Conservation (phyloP, 2,329 filamentous ascomycete species). For the Diaporthe longicolla region DNA sequence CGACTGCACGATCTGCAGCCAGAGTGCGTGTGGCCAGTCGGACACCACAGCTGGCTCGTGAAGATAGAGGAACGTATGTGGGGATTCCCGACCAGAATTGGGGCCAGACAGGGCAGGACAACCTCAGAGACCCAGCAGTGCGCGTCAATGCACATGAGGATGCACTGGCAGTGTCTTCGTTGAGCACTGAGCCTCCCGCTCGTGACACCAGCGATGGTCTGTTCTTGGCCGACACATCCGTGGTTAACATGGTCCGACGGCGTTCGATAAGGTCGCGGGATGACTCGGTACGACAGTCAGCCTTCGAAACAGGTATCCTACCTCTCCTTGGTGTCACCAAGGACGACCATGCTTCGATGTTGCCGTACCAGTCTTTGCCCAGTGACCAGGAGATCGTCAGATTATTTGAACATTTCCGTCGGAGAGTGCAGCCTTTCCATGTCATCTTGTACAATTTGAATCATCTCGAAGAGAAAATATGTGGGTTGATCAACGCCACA, state of each 20-base stretch:
- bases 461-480: slow-evolving; percentile 11
- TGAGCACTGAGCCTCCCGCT: neutral
- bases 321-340: slow-evolving; percentile 20
- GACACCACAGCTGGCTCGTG: neutral
- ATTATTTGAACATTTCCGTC: slow-evolving; percentile 8
- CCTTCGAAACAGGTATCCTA: slow-evolving; percentile 18
- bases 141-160: neutral
- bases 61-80: neutral
- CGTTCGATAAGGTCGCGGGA: neutral
- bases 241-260: neutral
- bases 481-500: slow-evolving; percentile 14
- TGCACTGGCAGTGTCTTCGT: neutral
- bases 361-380: slow-evolving; percentile 8
- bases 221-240: slow-evolving; percentile 15
- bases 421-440: slow-evolving; percentile 26
- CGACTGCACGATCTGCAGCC: neutral
- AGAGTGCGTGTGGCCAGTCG: neutral
- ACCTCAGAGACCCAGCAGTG: neutral
- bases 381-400: slow-evolving; percentile 23
- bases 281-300: slow-evolving; percentile 2
- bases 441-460: slow-evolving; percentile 29
- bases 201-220: neutral
- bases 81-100: neutral
- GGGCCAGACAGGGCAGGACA: neutral
- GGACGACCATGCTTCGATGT: neutral